Conservation (phyloP, 768 basidiomycete genomes). For the Kondoa malvinella region DNA sequence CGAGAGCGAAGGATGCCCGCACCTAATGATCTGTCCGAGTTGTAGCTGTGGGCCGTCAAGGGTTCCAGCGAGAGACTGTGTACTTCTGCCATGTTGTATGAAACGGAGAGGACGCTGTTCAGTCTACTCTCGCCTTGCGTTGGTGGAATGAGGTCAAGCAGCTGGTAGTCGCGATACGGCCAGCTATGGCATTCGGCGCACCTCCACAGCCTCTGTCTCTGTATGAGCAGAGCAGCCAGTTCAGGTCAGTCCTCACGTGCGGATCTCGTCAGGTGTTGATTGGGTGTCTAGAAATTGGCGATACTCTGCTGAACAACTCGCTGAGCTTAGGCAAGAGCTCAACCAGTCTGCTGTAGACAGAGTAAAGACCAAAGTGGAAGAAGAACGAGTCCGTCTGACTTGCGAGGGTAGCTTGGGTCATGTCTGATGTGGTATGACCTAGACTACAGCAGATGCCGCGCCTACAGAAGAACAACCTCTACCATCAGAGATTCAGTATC, state of each 20-base stretch:
- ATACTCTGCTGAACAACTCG: constrained; percentile 55
- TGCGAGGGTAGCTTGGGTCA: not conserved
- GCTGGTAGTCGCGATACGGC: not conserved
- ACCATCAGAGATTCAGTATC: constrained; percentile 46
- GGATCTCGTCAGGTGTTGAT: not conserved
- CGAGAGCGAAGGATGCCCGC: constrained; percentile 41
- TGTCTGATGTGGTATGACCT: constrained; percentile 25
- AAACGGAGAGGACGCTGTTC: not conserved
- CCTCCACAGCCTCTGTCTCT: not conserved
- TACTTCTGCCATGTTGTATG: no score
- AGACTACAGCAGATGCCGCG: constrained; percentile 33
- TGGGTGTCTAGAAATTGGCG: constrained; percentile 52
- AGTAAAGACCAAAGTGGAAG: constrained; percentile 61
- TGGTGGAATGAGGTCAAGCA: not conserved
- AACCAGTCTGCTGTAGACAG: constrained; percentile 60
- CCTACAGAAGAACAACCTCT: constrained; percentile 46
- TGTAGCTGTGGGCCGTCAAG: not conserved
- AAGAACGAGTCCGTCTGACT: constrained; percentile 35
- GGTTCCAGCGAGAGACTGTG: not conserved
- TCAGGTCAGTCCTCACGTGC: not conserved
- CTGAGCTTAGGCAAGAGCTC: constrained; percentile 44
- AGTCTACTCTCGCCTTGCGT: not conserved
- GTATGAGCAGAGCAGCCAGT: not conserved
- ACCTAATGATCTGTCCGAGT: constrained; percentile 58
- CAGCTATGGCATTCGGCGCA: no score